Base-by-base conservation (phyloP, 2,329 filamentous ascomycete species). In the Diplodia seriata region DNA sequence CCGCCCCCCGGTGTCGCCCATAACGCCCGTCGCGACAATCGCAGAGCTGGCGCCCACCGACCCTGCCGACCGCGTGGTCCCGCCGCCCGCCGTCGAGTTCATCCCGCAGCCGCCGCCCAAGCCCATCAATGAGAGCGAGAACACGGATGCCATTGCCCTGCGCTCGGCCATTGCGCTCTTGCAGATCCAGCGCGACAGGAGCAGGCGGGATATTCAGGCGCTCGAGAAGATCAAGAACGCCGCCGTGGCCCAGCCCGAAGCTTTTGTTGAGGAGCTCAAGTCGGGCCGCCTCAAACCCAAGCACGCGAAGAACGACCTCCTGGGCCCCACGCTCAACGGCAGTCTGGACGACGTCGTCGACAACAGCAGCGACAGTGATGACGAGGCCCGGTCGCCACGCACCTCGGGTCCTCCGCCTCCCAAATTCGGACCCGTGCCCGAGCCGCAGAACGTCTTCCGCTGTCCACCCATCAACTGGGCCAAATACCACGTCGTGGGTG, bases 391-490 rank as follows among this genome's bases (percentile, higher is more conserved):
- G 38, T 67, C 40, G 15, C 61, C 57, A 65, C 11, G 59, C 18
- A 11, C 70, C 18, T 43, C 67, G 31, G 50, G 11, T 31, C 61
- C 55, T 14, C 67, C 64, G 12, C 66, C 68, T 29, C 51, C 51
- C 70, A 76, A 81, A 2, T 93, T 93, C 82, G 82, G 86, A 2
- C 81, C 81, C 20, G 86, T 97, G 15, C 94, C 94, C 0, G 86
- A 85, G 15, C 88, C 91, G 7, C 94, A 97, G 78, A 91, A 91
- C 72, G 83, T 98, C 0, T 90, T 96, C 31, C 89, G 94, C 50
- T 93, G 90, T 81, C 94, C 94, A 9, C 91, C 92, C 9, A 90
- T 98, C 75, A 97, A 97, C 81, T 98, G 94, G 94, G 88, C 89
- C 14, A 94, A 97, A 76, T 98, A 98, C 78, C 92, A 92, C 73